phyloP scores from a whole-genome alignment of 1,284 basidiomycete genomes.

The Puccinia brachypodii region DNA sequence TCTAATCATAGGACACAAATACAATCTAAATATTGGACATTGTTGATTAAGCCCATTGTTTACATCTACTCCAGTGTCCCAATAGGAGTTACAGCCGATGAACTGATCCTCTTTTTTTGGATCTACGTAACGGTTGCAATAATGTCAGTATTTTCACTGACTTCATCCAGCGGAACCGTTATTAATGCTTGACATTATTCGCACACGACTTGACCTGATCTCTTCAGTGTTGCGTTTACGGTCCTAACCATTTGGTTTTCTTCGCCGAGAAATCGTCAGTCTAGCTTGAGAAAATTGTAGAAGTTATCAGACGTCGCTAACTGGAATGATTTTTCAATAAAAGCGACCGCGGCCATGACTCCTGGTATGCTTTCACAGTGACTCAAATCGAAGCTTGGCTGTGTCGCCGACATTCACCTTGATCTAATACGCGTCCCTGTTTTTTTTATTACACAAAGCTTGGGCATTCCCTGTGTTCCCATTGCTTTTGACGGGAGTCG shows the following conservation, averaged over 20 bases:
- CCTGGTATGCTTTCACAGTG: conserved; percentile 9
- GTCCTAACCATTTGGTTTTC: conserved; percentile 42
- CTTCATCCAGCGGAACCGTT: too few species aligned
- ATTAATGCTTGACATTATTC: background rate
- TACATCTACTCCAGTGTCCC: background rate
- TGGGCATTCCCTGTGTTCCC: conserved; percentile 45
- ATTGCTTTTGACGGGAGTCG: conserved; percentile 33
- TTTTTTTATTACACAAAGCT: background rate
- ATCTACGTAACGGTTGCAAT: conserved; percentile 18
- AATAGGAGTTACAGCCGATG: conserved; percentile 15
- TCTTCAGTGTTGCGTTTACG: conserved; percentile 19
- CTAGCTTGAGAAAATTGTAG: too few species aligned
- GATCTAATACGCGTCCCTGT: background rate
- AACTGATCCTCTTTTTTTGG: conserved; percentile 37
- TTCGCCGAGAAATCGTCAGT: conserved; percentile 41
- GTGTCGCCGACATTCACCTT: background rate
- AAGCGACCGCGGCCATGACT: conserved; percentile 29
- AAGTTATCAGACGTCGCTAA: background rate
- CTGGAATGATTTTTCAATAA: background rate
- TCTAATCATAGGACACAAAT: background rate
- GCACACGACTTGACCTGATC: background rate
- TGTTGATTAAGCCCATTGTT: background rate
- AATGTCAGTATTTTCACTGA: background rate
- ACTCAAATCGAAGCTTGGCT: background rate
- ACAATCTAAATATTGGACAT: background rate